These are phyloP conservation scores for Phyllosticta ampelicida DNA, from an alignment of 2,329 filamentous ascomycete species.

Conservation along the genomic window DNA sequence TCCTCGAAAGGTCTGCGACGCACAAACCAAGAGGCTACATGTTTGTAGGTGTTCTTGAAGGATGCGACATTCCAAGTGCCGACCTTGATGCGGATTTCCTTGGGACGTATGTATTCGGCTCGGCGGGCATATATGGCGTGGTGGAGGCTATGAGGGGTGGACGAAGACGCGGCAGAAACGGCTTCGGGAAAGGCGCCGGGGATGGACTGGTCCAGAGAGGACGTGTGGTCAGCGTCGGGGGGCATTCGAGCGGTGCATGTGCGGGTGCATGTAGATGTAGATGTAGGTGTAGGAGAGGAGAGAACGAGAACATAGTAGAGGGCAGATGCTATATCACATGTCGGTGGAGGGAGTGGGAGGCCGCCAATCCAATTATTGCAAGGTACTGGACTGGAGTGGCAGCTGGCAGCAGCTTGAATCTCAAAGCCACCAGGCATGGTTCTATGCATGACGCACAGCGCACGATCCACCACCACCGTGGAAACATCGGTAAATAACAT, in stretches of 20 bases:
- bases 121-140: conserved; percentile 59
- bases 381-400: too few species aligned
- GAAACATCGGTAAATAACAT: too few species aligned
- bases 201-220: conserved; percentile 33
- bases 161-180: conserved; percentile 13
- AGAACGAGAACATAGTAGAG: too few species aligned
- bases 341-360: too few species aligned
- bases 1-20: conserved; percentile 60
- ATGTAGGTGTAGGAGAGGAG: background rate
- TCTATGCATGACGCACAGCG: too few species aligned
- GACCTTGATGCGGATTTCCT: conserved; percentile 72
- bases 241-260: background rate
- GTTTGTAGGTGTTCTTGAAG: conserved; percentile 73
- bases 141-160: conserved; percentile 39
- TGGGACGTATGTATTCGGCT: conserved; percentile 66
- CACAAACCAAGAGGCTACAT: conserved; percentile 82
- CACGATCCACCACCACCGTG: too few species aligned
- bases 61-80: conserved; percentile 93
- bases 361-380: too few species aligned
- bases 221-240: conserved; percentile 19
- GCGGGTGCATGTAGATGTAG: background rate
- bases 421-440: too few species aligned
- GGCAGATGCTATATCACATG: too few species aligned
- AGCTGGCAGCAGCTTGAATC: too few species aligned
- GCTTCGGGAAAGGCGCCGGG: conserved; percentile 39